These are phyloP conservation scores for Debaryomyces singareniensis DNA, from an alignment of 1,139 yeast species.

Conservation along the genomic window DNA sequence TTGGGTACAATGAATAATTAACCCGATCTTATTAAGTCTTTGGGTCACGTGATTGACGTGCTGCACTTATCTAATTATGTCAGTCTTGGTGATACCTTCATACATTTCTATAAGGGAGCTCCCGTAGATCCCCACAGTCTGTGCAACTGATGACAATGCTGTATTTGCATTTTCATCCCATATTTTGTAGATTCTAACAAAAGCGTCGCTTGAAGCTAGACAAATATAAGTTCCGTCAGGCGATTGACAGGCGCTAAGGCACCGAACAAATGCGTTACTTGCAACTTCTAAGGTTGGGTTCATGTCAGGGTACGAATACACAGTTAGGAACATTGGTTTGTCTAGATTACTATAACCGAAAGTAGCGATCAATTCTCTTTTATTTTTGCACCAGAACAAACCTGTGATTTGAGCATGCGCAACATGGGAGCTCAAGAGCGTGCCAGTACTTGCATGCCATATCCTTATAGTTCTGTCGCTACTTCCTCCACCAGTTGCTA, in stretches of 20 bases:
- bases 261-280: slow-evolving; percentile 49
- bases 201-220: slow-evolving; percentile 71
- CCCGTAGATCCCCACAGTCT: slow-evolving; percentile 39
- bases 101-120: slow-evolving; percentile 52
- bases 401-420: slow-evolving; percentile 77
- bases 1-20: neutral
- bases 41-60: neutral
- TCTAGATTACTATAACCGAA: slow-evolving; percentile 67
- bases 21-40: neutral
- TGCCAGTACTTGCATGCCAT: slow-evolving; percentile 81
- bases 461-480: slow-evolving; percentile 50
- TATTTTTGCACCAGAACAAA: slow-evolving; percentile 63
- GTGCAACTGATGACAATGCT: slow-evolving; percentile 23
- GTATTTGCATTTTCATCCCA: slow-evolving; percentile 39
- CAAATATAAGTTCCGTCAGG: slow-evolving; percentile 59
- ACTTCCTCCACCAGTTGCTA: slow-evolving; percentile 42
- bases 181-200: slow-evolving; percentile 63
- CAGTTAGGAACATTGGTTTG: slow-evolving; percentile 41
- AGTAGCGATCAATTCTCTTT: slow-evolving; percentile 65
- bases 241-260: slow-evolving; percentile 59
- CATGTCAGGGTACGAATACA: slow-evolving; percentile 66
- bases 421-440: slow-evolving; percentile 46
- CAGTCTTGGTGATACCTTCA: slow-evolving; percentile 41
- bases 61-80: slow-evolving; percentile 13
- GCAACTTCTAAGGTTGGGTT: slow-evolving; percentile 42